These are phyloP conservation scores for Rhizomucor miehei DNA, from an alignment of 371 early-diverging fungal species.

Conservation along the genomic window DNA sequence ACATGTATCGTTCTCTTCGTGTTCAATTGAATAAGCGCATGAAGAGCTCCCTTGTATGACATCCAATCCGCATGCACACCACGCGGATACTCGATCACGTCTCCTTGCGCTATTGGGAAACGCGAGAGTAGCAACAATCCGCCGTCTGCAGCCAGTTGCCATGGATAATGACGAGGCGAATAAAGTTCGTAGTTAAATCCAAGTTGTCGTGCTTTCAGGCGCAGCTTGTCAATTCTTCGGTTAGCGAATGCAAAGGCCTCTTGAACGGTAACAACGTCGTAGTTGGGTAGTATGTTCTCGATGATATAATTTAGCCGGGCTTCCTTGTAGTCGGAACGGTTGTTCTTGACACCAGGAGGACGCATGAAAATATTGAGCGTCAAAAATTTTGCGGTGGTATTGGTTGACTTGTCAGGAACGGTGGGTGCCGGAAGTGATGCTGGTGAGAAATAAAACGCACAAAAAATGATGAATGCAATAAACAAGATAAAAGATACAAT, in stretches of 20 bases:
- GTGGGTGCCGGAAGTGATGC: conserved; percentile 26
- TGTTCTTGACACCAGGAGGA: conserved; percentile 78
- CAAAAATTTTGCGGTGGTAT: conserved; percentile 55
- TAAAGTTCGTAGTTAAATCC: conserved; percentile 64
- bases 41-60: conserved; percentile 75
- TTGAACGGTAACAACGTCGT: conserved; percentile 80
- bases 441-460: conserved; percentile 32
- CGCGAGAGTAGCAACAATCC: conserved; percentile 75
- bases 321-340: conserved; percentile 74
- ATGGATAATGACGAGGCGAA: conserved; percentile 55
- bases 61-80: conserved; percentile 76
- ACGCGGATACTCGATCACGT: conserved; percentile 58
- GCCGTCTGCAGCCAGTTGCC: conserved; percentile 73
- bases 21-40: conserved; percentile 63
- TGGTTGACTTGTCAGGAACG: conserved; percentile 14
- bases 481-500: neutral
- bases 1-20: conserved; percentile 55
- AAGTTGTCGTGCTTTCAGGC: conserved; percentile 56
- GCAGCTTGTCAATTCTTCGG: conserved; percentile 50
- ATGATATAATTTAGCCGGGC: conserved; percentile 67
- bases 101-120: conserved; percentile 61
- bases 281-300: conserved; percentile 54
- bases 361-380: conserved; percentile 85
- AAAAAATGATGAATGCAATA: conserved; percentile 28
- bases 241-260: conserved; percentile 80